Evolutionary conservation across 345 rosid genomes (phyloP).

Genomic region (Salix viminalis): DNA sequence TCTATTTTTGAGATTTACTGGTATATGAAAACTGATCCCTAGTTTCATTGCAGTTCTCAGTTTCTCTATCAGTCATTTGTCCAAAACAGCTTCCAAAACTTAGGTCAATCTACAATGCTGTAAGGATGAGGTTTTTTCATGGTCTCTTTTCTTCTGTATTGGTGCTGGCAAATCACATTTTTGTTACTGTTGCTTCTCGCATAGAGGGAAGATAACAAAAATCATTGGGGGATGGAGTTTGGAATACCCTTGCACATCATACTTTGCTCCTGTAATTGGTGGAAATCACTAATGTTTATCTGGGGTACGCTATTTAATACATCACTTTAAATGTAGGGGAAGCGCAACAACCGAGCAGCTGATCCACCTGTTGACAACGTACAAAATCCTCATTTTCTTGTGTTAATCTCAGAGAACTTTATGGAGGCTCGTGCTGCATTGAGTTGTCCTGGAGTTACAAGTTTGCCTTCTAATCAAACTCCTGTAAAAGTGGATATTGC

Average conservation of each 20-base stretch:
- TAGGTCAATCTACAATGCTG: slow-evolving; percentile 70
- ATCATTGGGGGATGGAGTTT: not conserved
- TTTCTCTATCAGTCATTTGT: slow-evolving; percentile 83
- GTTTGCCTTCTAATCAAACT: slow-evolving; percentile 62
- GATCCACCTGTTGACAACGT: slow-evolving; percentile 66
- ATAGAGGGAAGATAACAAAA: not conserved
- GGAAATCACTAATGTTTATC: not conserved
- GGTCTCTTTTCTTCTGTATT: not conserved
- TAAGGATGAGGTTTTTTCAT: slow-evolving; percentile 37
- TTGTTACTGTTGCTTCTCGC: not conserved
- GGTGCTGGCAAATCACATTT: not conserved
- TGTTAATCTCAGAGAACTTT: slow-evolving; percentile 80
- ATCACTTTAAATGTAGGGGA: slow-evolving; percentile 54
- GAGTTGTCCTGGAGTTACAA: slow-evolving; percentile 62
- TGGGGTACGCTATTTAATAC: slow-evolving; percentile 16
- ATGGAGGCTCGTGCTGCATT: slow-evolving; percentile 89
- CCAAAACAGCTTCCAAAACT: slow-evolving; percentile 90
- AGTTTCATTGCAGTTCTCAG: slow-evolving; percentile 55
- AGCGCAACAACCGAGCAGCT: slow-evolving; percentile 52
- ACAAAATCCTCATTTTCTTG: slow-evolving; percentile 74
- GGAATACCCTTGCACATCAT: not conserved
- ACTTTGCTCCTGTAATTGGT: not conserved
- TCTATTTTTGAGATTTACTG: slow-evolving; percentile 2
- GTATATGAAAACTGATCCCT: slow-evolving; percentile 22
- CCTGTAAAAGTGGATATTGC: slow-evolving; percentile 79